Evolutionary conservation across 192 early-diverging fungal genomes (phyloP).

Genomic region (Entomortierella lignicola): DNA sequence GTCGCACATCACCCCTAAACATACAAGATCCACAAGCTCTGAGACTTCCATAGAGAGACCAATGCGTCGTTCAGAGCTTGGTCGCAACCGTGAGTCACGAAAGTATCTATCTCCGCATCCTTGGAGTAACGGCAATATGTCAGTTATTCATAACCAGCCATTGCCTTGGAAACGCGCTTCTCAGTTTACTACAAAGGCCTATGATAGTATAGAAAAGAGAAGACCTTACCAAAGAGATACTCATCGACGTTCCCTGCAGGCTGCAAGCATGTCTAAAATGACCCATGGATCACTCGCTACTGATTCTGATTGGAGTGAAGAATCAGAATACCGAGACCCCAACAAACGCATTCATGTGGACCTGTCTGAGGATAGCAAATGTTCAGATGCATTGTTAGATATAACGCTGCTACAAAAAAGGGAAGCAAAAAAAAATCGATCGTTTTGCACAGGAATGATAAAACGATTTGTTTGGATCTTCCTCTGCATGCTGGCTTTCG

Average conservation of each 20-base stretch:
- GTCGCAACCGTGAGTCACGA: neutral
- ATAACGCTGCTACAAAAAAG: neutral
- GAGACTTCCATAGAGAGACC: neutral
- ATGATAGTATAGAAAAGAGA: slow-evolving; percentile 9
- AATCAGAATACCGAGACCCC: slow-evolving; percentile 26
- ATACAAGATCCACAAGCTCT: neutral
- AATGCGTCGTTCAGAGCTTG: neutral
- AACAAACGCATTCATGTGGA: neutral
- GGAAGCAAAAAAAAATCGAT: neutral
- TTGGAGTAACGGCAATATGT: neutral
- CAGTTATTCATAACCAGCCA: too few species aligned
- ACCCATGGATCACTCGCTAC: neutral
- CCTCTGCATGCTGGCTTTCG: slow-evolving; percentile 1
- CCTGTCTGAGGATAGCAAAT: neutral
- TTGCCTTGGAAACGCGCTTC: neutral
- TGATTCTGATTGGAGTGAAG: neutral
- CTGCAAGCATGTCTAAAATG: neutral
- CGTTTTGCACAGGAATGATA: neutral
- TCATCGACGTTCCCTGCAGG: neutral
- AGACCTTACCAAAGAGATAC: neutral
- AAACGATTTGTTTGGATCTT: neutral
- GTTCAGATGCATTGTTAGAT: neutral
- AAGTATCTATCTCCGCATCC: neutral
- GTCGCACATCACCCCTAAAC: neutral
- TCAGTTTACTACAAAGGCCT: neutral